Evolutionary conservation across 257 asterid species (phyloP), one percentile per base, ranked within the genome.

Genomic region (Salvia miltiorrhiza): DNA sequence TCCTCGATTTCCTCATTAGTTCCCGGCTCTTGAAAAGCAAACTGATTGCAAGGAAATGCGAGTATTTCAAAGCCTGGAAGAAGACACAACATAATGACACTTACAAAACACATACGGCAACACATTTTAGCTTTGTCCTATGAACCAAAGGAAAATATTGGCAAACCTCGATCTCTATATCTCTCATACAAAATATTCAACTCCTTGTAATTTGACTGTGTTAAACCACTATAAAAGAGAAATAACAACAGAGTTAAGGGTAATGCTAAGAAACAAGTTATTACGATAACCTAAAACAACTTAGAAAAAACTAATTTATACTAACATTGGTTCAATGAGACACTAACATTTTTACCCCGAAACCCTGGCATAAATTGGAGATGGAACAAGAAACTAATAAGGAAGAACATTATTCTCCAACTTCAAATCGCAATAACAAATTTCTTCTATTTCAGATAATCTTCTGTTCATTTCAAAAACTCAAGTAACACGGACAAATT

Each of bases 11-110:
- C 89, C 54, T 84, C 89, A 67, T 80, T 89, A 21, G 85, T 89
- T 79, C 97, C 98, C 5, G 97, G 97, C 73, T 92, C 97, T 85
- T 92, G 98, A 68, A 83, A 84, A 66, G 73, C 88, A 75, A 92
- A 92, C 79, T 92, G 98, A 67, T 92, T 92, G 85, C 96, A 92
- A 69, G 98, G 98, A 87, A 92, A 92, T 65, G 96, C 98, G 13
- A 92, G 82, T 26, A 92, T 83, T 80, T 92, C 98, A 2, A 92
- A 78, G 73, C 90, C 98, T 92, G 77, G 50, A 65, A 13, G 67
- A 62, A 21, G 41, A 20, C 33, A 40, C 26, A 58, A 30, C 58
- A 28, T 7, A 28, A 48, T 12, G 65, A 40, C 62, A 39, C 45
- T 60, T 14, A 47, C 23, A 52, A 50, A 67, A 33, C 26, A 33